Evolutionary conservation across 495 filamentous ascomycete genomes (phyloP), one percentile per base, ranked within the genome.

Genomic region (Aspergillus haitiensis): DNA sequence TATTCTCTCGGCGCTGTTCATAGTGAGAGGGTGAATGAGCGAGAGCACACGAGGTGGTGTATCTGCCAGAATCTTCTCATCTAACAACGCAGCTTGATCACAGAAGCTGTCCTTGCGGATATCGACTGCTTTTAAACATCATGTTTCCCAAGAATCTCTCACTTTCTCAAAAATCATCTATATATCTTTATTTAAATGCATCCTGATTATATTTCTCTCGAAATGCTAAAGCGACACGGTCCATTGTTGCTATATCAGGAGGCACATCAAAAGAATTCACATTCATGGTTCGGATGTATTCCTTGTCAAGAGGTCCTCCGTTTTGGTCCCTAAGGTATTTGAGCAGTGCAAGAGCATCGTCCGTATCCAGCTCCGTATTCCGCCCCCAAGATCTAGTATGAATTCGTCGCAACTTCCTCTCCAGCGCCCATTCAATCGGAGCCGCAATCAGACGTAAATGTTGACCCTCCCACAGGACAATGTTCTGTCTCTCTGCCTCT

Each of bases 401-500:
- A 21, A 74, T 72, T n/a, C 72, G 51, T 37, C 72, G 52, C 45
- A 74, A 12, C 27, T 74, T 74, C 3, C 68, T 58, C 49, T 74
- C 70, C 13, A 74, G 68, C 0, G 72, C 70, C 70, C 70, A 72
- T 49, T 74, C 72, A 10, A 74, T 10, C n/a, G 72, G 70, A 7
- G 58, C 68, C 0, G 70, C 70, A 6, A 72, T 62, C 9, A 69
- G 42, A 13, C 55, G 51, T 6, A 74, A 52, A 45, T 72, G 47
- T 8, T 56, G 31, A 0, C 69, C 66, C 13, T 68, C 48, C 49
- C 60, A 74, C 3, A 74, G 56, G 0, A 62, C 56, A n/a, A 74
- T 74, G 13, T 59, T 56, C 49, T 72, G 69, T 53, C 64, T 60
- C n/a, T 64, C 55, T 6, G 69, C 71, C 46, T 49, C 35, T 42